phyloP scores from a whole-genome alignment of 1,284 basidiomycete genomes.

The Malassezia psittaci region DNA sequence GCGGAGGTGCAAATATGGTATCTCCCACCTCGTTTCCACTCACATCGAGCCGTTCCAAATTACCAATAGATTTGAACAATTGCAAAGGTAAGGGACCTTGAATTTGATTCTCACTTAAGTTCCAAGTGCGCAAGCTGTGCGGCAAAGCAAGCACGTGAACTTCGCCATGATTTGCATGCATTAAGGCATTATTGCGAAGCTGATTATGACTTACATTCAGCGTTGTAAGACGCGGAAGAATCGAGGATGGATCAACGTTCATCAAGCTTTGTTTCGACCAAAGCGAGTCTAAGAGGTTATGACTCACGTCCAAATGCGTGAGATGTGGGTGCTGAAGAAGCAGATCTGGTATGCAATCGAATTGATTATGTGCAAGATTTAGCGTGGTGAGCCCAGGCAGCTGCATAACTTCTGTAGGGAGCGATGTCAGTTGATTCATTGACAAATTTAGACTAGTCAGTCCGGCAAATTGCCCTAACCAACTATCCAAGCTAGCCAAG shows the following conservation, averaged over 20 bases:
- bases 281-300: constrained; percentile 31
- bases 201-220: constrained; percentile 33
- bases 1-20: constrained; percentile 21
- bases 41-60: constrained; percentile 28
- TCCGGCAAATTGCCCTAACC: constrained; percentile 25
- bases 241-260: background rate
- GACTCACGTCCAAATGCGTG: constrained; percentile 32
- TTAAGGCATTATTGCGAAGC: constrained; percentile 25
- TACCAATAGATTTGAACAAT: constrained; percentile 11
- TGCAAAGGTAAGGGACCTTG: constrained; percentile 27
- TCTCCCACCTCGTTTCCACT: constrained; percentile 34
- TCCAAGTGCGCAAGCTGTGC: constrained; percentile 21
- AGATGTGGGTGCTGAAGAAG: constrained; percentile 31
- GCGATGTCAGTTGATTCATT: constrained; percentile 25
- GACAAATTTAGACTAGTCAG: constrained; percentile 35
- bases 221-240: constrained; percentile 23
- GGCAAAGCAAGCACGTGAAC: constrained; percentile 19
- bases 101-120: constrained; percentile 30
- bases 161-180: constrained; percentile 3
- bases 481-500: constrained; percentile 22
- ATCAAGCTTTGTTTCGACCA: constrained; percentile 24
- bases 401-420: constrained; percentile 25
- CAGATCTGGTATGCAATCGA: constrained; percentile 24
- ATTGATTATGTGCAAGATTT: constrained; percentile 29
- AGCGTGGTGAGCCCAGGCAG: constrained; percentile 29